phyloP scores from a whole-genome alignment of 2,329 filamentous ascomycete species.

The Botrytis fabae region DNA sequence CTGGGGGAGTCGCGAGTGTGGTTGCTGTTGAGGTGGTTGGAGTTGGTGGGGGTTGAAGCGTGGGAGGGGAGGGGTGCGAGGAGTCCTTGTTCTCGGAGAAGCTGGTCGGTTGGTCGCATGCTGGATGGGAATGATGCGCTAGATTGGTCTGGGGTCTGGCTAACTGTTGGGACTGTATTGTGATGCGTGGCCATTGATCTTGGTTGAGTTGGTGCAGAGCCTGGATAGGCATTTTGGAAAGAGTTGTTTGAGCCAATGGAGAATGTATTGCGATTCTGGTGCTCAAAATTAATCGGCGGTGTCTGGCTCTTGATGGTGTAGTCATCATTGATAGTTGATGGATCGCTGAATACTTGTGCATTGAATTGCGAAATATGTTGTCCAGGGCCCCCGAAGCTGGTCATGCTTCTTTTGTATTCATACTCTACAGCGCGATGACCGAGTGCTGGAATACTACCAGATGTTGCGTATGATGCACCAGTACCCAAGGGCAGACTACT shows the following conservation, averaged over 20 bases:
- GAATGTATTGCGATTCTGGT: too few species aligned
- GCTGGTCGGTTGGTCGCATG: not conserved
- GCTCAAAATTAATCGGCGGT: not conserved
- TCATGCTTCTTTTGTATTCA: accelerated
- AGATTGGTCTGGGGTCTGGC: accelerated
- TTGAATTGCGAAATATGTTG: not conserved
- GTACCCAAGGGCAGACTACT: not conserved
- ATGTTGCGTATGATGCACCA: not conserved
- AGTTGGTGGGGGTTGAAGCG: accelerated
- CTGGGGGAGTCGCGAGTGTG: accelerated
- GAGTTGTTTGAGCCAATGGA: too few species aligned
- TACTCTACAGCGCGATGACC: accelerated
- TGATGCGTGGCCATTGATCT: too few species aligned
- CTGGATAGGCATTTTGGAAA: too few species aligned
- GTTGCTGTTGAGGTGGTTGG: not conserved
- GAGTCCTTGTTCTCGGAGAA: not conserved
- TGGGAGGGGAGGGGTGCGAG: not conserved
- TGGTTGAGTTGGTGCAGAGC: too few species aligned
- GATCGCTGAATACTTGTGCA: not conserved
- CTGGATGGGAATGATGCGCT: not conserved
- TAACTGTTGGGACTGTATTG: too few species aligned
- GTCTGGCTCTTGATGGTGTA: not conserved
- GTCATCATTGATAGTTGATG: accelerated
- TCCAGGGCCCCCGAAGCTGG: not conserved
- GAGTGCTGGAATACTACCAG: accelerated